phyloP scores from a whole-genome alignment of 2,329 filamentous ascomycete genomes.

The Epichloe hybrida region DNA sequence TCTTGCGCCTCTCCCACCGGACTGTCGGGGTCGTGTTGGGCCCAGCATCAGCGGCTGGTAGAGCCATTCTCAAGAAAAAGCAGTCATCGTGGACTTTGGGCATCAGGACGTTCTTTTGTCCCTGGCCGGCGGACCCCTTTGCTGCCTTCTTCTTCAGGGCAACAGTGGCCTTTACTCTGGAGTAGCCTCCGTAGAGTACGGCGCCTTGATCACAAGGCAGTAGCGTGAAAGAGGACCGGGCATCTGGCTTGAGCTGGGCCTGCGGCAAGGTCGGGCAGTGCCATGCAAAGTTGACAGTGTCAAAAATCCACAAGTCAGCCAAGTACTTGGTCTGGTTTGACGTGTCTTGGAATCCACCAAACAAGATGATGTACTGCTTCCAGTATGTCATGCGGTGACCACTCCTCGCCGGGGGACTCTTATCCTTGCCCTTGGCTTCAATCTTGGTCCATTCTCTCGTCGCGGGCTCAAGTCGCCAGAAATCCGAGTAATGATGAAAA shows the following conservation, averaged over 20 bases:
- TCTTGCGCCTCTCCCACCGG: slow-evolving; percentile 87
- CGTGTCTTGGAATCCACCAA: slow-evolving; percentile 95
- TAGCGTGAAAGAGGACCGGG: slow-evolving; percentile 82
- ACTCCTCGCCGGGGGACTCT: slow-evolving; percentile 69
- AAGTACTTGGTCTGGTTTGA: slow-evolving; percentile 91
- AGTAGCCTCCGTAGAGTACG: slow-evolving; percentile 87
- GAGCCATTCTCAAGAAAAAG: slow-evolving; percentile 76
- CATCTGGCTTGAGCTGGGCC: slow-evolving; percentile 75
- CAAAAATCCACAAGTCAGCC: slow-evolving; percentile 89
- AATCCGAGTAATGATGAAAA: slow-evolving; percentile 98
- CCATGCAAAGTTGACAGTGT: slow-evolving; percentile 80
- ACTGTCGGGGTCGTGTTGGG: slow-evolving; percentile 55
- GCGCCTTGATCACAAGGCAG: slow-evolving; percentile 83
- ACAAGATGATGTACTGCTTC: slow-evolving; percentile 93
- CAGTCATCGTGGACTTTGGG: slow-evolving; percentile 90
- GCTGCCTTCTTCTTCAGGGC: slow-evolving; percentile 44
- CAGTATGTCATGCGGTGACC: slow-evolving; percentile 94
- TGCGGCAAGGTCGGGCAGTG: slow-evolving; percentile 60
- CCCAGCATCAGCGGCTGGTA: slow-evolving; percentile 53
- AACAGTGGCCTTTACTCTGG: slow-evolving; percentile 64
- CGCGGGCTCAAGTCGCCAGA: slow-evolving; percentile 80
- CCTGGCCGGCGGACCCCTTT: slow-evolving; percentile 41
- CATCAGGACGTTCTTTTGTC: slow-evolving; percentile 61
- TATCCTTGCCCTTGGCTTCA: slow-evolving; percentile 64
- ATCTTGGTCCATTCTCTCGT: slow-evolving; percentile 84